Evolutionary conservation across 1,284 basidiomycete genomes (phyloP).

Genomic region (Rhodotorula sp.): DNA sequence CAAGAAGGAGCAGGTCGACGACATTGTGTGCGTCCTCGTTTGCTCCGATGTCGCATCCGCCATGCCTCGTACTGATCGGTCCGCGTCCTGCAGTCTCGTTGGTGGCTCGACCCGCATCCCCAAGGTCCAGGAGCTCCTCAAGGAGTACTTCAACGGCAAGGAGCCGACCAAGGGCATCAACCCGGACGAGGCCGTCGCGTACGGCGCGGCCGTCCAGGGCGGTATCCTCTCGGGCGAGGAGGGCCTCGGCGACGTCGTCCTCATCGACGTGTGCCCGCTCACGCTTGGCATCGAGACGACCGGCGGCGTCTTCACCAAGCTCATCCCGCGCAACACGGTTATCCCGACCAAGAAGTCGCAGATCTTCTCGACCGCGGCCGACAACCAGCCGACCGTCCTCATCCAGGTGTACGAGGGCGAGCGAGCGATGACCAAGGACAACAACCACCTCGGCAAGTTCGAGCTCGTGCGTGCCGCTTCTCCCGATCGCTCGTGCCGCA

Average conservation of each 20-base stretch:
- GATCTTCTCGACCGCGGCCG: slow-evolving; percentile 95
- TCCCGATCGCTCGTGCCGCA: neutral
- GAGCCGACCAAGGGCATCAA: slow-evolving; percentile 78
- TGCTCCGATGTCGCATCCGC: neutral
- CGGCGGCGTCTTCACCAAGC: slow-evolving; percentile 96
- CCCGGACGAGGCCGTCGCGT: slow-evolving; percentile 98
- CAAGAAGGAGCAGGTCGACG: slow-evolving; percentile 95
- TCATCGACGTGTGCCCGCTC: slow-evolving; percentile 94
- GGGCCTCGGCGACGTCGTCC: slow-evolving; percentile 91
- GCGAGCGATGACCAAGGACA: slow-evolving; percentile 98
- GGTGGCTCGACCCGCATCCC: slow-evolving; percentile 99
- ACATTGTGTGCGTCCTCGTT: slow-evolving; percentile 57
- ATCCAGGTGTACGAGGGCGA: slow-evolving; percentile 99
- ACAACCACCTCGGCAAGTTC: slow-evolving; percentile 79
- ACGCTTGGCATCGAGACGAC: slow-evolving; percentile 99
- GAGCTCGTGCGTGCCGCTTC: neutral
- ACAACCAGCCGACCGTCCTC: slow-evolving; percentile 92
- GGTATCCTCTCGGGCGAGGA: slow-evolving; percentile 98
- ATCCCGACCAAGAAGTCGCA: slow-evolving; percentile 97
- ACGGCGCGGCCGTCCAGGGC: slow-evolving; percentile 96
- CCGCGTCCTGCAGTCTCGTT: slow-evolving; percentile 64
- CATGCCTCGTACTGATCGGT: slow-evolving; percentile 17
- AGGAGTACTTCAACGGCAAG: slow-evolving; percentile 86
- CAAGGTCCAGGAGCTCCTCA: slow-evolving; percentile 94
- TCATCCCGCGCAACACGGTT: slow-evolving; percentile 94